A percentile compares a stretch with the other conserved stretches of the same genome.
phyloP scores from a whole-genome alignment of 1,284 basidiomycete species.

The Xanthoconium separans region DNA sequence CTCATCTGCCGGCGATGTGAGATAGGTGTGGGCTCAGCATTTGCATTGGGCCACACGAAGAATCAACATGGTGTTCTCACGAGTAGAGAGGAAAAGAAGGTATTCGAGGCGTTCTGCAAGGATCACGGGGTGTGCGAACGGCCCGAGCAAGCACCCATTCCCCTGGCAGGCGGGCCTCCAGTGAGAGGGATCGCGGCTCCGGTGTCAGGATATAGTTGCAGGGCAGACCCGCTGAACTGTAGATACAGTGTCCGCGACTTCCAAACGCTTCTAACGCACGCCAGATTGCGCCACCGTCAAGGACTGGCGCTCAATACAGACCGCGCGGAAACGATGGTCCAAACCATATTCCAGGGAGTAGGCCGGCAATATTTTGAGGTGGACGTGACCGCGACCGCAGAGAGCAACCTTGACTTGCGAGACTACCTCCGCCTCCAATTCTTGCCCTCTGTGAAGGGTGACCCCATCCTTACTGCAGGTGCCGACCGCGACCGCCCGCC shows the following conservation, averaged over 20 bases:
- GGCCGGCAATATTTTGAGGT: slow-evolving; percentile 10
- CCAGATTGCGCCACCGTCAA: not conserved
- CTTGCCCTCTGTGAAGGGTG: not conserved
- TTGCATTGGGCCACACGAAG: slow-evolving; percentile 4
- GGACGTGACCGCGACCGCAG: not conserved
- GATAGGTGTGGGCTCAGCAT: not conserved
- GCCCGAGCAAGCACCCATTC: not conserved
- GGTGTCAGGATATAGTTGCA: slow-evolving; percentile 3
- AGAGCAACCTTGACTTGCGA: not conserved
- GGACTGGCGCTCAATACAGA: not conserved
- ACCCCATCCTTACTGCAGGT: not conserved
- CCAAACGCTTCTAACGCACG: slow-evolving; percentile 1
- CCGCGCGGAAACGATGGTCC: not conserved
- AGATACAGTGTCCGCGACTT: slow-evolving; percentile 7
- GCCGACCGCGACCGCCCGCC: not conserved
- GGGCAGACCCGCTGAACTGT: slow-evolving; percentile 5
- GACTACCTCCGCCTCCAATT: slow-evolving; percentile 3
- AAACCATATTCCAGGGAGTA: slow-evolving; percentile 3
- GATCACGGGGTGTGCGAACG: not conserved
- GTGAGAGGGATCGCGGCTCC: slow-evolving; percentile 3
- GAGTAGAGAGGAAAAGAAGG: not conserved
- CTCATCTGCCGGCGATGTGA: slow-evolving; percentile 8
- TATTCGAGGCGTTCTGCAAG: not conserved
- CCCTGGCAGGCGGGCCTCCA: slow-evolving; percentile 5
- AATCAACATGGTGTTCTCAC: not conserved